Conservation (phyloP, 148 eudicot species). For the Cornus florida region DNA sequence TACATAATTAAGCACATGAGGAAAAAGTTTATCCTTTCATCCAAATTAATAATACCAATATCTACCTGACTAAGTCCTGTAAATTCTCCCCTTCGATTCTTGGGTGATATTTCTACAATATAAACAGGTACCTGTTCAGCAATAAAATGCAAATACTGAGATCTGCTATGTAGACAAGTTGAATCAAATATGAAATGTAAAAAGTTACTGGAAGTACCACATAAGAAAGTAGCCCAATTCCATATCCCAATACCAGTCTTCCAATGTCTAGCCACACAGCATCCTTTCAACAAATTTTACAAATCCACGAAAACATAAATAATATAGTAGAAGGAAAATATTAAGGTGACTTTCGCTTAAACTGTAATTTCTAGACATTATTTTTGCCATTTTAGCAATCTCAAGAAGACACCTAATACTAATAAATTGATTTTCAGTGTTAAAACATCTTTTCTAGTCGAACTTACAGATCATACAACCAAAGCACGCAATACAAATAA, state of each 20-base stretch:
- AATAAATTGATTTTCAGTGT: too few relatives aligned
- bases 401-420: too few relatives aligned
- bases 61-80: constrained; percentile 24
- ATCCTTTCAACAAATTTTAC: constrained; percentile 18
- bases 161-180: background rate
- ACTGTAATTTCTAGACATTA: too few relatives aligned
- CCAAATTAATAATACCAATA: background rate
- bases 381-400: too few relatives aligned
- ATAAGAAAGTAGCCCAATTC: constrained; percentile 17
- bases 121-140: constrained; percentile 25
- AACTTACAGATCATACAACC: too few relatives aligned
- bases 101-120: constrained; percentile 35
- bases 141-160: background rate
- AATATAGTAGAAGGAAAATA: too few relatives aligned
- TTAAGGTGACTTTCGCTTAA: background rate
- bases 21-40: background rate
- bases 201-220: constrained; percentile 20
- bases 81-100: constrained; percentile 30
- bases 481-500: too few relatives aligned
- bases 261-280: constrained; percentile 36
- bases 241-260: constrained; percentile 32
- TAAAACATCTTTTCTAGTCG: too few relatives aligned
- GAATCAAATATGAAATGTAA: background rate
- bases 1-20: background rate
- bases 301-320: background rate